Base-by-base conservation (phyloP, 139 green algal genomes). In the Desmodesmus armatus region DNA sequence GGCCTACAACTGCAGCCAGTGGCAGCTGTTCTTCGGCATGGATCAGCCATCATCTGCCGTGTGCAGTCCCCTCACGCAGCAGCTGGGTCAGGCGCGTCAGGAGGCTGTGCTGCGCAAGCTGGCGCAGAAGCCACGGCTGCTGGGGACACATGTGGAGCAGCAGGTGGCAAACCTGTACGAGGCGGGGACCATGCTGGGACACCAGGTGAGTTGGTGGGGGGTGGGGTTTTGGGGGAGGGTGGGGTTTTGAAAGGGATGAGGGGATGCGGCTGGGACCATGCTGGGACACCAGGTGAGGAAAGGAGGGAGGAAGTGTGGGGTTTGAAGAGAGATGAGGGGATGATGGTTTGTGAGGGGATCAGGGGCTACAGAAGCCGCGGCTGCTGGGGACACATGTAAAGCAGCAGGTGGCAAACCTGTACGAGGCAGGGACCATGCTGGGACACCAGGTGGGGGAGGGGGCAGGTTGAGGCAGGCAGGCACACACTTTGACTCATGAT, bases 101-200 rank as follows among this genome's bases (percentile, higher is more conserved):
- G n/a, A n/a, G n/a, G n/a, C n/a, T n/a, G n/a, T 77, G 39, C 19
- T 53, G 37, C 19, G 7, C 19, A 4, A 49, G 49, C 74, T 81
- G 31, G n/a, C 51, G 23, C 49, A n/a, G 9, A 43, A 37, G 5
- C 74, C 74, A 19, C 51, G 69, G n/a, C 74, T 81, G 74, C 49
- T 81, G 74, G 49, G 49, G 6, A n/a, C 47, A 19, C 31, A 81
- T 51, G 74, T 58, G 27, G 74, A 81, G 49, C 51, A 49, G 33
- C 35, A 51, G 49, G 74, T 67, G 44, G 74, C 21, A 25, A 81
- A 81, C 49, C 33, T 81, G 74, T 81, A 70, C 21, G 74, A 81
- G 33, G n/a, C 49, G 33, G 74, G 49, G 5, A 33, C 49, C 31
- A 69, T 81, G 43, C 6, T 62, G 41, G 43, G 63, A 13, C 43